Percentiles rank a stretch among this genome's conserved stretches.
Evolutionary conservation across 2,329 filamentous ascomycete genomes (phyloP).

Genomic region (Macrophomina tecta): DNA sequence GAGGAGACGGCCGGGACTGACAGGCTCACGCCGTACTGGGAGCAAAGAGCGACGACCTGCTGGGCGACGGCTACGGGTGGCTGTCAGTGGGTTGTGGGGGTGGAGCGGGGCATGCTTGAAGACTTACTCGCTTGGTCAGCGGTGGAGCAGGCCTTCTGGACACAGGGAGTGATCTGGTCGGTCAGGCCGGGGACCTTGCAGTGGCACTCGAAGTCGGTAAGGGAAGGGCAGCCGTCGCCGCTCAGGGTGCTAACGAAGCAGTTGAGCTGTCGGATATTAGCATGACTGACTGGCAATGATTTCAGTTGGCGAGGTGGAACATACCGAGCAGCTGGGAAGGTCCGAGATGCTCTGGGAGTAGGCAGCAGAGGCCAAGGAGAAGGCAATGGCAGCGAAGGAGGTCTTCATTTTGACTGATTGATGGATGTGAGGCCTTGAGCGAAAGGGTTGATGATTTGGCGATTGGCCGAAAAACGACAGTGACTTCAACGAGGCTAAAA

Average conservation of each 20-base stretch:
- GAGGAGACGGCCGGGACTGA: constrained; percentile 34
- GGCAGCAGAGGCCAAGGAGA: constrained; percentile 53
- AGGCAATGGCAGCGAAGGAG: constrained; percentile 44
- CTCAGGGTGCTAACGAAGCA: constrained; percentile 53
- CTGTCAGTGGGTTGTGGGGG: constrained; percentile 8
- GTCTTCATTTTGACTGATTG: constrained; percentile 44
- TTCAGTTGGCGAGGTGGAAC: constrained; percentile 30
- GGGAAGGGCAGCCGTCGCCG: constrained; percentile 51
- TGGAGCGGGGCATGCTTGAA: not conserved
- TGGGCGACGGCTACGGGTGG: constrained; percentile 33
- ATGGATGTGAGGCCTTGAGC: constrained; percentile 4
- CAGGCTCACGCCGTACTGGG: constrained; percentile 40
- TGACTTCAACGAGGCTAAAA: constrained; percentile 10
- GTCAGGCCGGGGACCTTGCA: constrained; percentile 54
- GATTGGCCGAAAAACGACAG: constrained; percentile 20
- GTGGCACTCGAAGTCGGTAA: constrained; percentile 58
- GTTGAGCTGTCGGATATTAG: constrained; percentile 46
- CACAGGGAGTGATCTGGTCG: constrained; percentile 52
- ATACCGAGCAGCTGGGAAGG: constrained; percentile 56
- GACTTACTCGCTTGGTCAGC: constrained; percentile 47
- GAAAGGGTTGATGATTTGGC: constrained; percentile 29
- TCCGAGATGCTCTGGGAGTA: constrained; percentile 51
- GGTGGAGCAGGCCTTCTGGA: constrained; percentile 49
- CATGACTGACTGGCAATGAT: not conserved
- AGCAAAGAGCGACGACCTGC: constrained; percentile 42